Evolutionary conservation across 257 asterid species (phyloP).

Genomic region (Petrea volubilis): DNA sequence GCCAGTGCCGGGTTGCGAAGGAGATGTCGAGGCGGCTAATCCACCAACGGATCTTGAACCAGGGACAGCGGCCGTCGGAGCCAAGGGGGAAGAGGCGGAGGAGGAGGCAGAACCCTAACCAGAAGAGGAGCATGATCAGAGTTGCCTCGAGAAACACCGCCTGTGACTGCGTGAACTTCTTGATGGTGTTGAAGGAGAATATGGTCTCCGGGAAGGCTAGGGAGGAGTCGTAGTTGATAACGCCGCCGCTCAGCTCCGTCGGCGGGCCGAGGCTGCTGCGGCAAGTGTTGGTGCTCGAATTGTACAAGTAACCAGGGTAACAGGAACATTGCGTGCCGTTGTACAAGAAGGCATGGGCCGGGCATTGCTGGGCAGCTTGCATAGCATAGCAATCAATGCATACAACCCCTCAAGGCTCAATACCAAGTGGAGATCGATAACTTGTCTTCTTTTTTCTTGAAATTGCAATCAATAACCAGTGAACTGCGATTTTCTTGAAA

Average conservation of each 20-base stretch:
- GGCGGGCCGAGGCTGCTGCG: conserved; percentile 48
- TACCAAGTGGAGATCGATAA: background rate
- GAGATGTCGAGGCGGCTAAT: conserved; percentile 86
- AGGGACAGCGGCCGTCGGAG: conserved; percentile 61
- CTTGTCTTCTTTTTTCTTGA: no score
- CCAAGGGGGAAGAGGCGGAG: conserved; percentile 61
- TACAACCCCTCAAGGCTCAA: background rate
- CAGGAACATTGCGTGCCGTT: conserved; percentile 68
- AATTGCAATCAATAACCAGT: no score
- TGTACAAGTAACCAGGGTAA: conserved; percentile 69
- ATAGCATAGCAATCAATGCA: background rate
- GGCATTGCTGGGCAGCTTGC: conserved; percentile 55
- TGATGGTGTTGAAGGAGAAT: conserved; percentile 74
- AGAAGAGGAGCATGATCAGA: conserved; percentile 50
- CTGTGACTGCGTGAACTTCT: conserved; percentile 83
- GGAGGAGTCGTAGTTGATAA: conserved; percentile 50
- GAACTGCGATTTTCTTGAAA: no score
- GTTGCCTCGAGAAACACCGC: conserved; percentile 94
- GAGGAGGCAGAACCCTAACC: conserved; percentile 76
- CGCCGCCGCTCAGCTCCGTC: conserved; percentile 59
- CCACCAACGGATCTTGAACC: conserved; percentile 93
- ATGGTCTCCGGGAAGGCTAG: conserved; percentile 61
- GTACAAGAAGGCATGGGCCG: conserved; percentile 60
- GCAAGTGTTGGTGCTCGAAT: conserved; percentile 33
- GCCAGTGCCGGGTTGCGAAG: conserved; percentile 89